Evolutionary conservation across 2,329 filamentous ascomycete genomes (phyloP).

Genomic region (Cercospora janseana): DNA sequence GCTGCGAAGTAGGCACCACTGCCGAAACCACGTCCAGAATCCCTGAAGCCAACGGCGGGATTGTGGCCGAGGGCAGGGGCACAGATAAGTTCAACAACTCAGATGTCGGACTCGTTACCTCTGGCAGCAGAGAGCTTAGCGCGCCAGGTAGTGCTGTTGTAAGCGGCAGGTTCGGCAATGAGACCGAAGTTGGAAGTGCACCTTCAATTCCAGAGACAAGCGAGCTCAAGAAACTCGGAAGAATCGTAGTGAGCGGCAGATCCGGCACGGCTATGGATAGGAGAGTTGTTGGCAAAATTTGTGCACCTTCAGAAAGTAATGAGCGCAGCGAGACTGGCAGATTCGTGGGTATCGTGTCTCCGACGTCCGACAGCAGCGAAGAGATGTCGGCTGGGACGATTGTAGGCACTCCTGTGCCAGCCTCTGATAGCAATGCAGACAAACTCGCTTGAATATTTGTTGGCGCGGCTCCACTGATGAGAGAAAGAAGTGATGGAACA

Average conservation of each 20-base stretch:
- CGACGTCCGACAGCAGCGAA: neutral
- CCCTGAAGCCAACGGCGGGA: conserved; percentile 4
- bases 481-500: neutral
- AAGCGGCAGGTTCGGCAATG: no score
- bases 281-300: neutral
- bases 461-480: no score
- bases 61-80: neutral
- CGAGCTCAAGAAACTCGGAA: neutral
- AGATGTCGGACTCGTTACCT: no score
- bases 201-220: neutral
- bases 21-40: conserved; percentile 17
- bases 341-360: neutral
- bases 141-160: no score
- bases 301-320: neutral
- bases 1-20: conserved; percentile 20
- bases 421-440: neutral
- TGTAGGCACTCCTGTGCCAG: conserved; percentile 2
- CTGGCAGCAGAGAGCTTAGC: no score
- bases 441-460: no score
- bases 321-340: neutral
- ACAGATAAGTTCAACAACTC: no score
- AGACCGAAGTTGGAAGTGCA: no score
- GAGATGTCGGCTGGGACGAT: conserved; percentile 1
- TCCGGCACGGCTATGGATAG: neutral
- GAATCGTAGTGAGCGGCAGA: neutral